Percentiles rank a stretch among this genome's conserved stretches.
phyloP scores from a whole-genome alignment of 2,329 filamentous ascomycete genomes.

The Sporothrix pseudoabietina region DNA sequence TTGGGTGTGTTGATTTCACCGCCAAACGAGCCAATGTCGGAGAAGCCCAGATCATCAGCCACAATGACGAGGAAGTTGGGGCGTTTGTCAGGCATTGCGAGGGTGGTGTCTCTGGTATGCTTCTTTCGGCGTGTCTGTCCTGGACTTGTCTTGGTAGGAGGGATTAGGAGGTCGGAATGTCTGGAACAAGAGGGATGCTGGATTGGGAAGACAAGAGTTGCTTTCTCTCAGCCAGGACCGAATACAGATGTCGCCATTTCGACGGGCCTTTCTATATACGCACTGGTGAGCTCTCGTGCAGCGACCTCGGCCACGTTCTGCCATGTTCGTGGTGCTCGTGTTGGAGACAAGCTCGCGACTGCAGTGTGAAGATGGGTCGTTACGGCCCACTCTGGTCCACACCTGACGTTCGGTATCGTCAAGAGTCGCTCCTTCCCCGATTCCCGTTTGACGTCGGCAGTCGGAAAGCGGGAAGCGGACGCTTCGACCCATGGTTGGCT shows the following conservation, averaged over 20 bases:
- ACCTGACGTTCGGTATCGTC: not conserved
- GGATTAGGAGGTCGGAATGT: not conserved
- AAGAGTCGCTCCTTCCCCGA: not conserved
- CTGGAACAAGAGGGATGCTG: not conserved
- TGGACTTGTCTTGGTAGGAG: not conserved
- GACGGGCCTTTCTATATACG: not conserved
- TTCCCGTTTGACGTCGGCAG: slow-evolving; percentile 5
- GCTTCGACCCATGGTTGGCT: not conserved
- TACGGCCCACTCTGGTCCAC: not conserved
- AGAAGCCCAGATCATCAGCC: slow-evolving; percentile 20
- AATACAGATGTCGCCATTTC: slow-evolving; percentile 5
- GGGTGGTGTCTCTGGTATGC: not conserved
- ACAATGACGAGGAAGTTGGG: slow-evolving; percentile 21
- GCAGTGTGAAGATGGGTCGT: not conserved
- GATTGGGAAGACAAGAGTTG: not conserved
- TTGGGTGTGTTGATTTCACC: slow-evolving; percentile 19
- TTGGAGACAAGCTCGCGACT: not conserved
- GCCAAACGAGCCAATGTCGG: slow-evolving; percentile 14
- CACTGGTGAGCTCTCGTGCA: not conserved
- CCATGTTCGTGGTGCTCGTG: not conserved
- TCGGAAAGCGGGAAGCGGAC: not conserved
- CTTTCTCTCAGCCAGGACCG: not conserved
- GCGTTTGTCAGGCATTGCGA: not conserved
- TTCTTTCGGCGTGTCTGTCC: not conserved
- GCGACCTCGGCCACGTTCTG: not conserved